Conservation (phyloP, 192 early-diverging fungal species). For the Coemansia erecta region DNA sequence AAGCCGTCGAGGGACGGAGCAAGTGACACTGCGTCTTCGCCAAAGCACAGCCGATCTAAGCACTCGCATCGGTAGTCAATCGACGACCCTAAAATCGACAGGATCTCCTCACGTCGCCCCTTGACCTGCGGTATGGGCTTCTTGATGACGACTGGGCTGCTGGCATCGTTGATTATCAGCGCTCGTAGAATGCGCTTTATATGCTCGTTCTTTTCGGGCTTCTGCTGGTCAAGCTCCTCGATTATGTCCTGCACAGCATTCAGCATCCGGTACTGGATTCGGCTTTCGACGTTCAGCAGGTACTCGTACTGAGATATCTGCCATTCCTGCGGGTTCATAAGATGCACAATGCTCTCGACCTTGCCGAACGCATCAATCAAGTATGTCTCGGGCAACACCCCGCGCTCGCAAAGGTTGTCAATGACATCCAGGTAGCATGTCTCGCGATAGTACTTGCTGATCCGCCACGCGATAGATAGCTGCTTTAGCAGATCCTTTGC, state of each 20-base stretch:
- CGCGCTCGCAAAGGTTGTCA: conserved; percentile 30
- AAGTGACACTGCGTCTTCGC: conserved; percentile 21
- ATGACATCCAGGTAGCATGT: conserved; percentile 50
- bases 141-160: conserved; percentile 29
- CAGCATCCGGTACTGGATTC: conserved; percentile 41
- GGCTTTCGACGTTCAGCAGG: conserved; percentile 30
- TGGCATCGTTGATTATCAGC: conserved; percentile 47
- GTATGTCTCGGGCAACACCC: conserved; percentile 34
- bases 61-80: conserved; percentile 48
- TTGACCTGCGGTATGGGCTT: conserved; percentile 41
- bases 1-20: conserved; percentile 32
- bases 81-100: conserved; percentile 25
- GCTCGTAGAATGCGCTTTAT: conserved; percentile 30
- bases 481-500: conserved; percentile 47
- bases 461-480: conserved; percentile 43
- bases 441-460: conserved; percentile 43
- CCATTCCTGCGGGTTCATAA: conserved; percentile 51
- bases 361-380: conserved; percentile 50
- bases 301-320: conserved; percentile 38
- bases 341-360: conserved; percentile 45
- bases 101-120: conserved; percentile 35
- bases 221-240: conserved; percentile 48
- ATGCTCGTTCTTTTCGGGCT: conserved; percentile 15
- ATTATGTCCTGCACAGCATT: conserved; percentile 33
- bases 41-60: conserved; percentile 37